Evolutionary conservation across 495 filamentous ascomycete genomes (phyloP), one percentile per base, ranked within the genome.

Genomic region (Tricharina praecox): DNA sequence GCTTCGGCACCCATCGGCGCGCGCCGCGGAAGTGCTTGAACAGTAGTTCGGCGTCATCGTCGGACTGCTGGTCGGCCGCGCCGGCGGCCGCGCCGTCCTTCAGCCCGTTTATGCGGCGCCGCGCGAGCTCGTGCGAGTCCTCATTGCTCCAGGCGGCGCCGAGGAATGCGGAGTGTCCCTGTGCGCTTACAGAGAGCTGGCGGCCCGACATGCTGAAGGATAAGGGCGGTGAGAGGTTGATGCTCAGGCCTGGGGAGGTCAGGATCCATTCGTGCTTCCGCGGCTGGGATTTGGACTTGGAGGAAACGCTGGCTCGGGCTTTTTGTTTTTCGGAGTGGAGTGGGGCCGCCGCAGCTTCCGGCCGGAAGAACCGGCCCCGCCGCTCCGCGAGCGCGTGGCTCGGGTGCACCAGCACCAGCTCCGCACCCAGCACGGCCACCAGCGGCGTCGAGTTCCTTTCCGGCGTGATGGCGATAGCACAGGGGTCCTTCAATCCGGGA

Each of bases 331-430:
- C n/a, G n/a, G n/a, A n/a, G n/a, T n/a, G n/a, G n/a, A n/a, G n/a
- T n/a, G n/a, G n/a, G n/a, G n/a, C n/a, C n/a, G n/a, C n/a, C n/a
- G n/a, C n/a, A n/a, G n/a, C n/a, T n/a, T n/a, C n/a, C n/a, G n/a
- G 23, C 9, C 52, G 53, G 47, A 58, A 58, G 34, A 58, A 58
- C 28, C 43, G 42, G 41, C 44, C 55, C 26, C 55, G 55, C 33
- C 53, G 53, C 51, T 53, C 50, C 35, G 46, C 43, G 37, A 58
- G 28, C 42, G 55, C 55, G 47, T 58, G 50, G 33, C 54, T 54
- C 40, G 55, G 54, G 26, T 58, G 55, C 20, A 58, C 48, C 23
- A 56, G 28, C n/a, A 55, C 50, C 43, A 56, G 42, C 37, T 48
- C 54, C 28, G 45, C 41, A 24, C 47, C 53, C 35, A 56, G 37